Evolutionary conservation across 2,329 filamentous ascomycete species (phyloP), one percentile per base, ranked within the genome.

Genomic region (Botrytis fragariae): DNA sequence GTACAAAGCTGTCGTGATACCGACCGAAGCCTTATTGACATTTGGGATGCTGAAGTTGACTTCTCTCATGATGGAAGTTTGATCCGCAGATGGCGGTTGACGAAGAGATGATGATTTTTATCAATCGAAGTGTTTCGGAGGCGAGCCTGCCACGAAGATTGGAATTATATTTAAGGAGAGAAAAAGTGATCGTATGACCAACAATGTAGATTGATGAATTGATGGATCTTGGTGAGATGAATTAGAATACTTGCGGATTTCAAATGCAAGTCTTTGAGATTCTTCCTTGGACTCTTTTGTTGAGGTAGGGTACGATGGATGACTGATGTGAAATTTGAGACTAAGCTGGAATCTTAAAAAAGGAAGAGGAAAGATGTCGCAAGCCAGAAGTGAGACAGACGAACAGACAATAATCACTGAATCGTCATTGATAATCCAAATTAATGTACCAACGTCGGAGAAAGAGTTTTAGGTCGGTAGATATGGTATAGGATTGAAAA

Each of bases 1-100:
- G 84, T 99, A 99, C 76, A 99, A 89, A 82, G 96, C 97, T 73
- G 96, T 98, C 78, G 96, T 99, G 85, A 99, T 99, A 84, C 95
- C 95, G 81, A 97, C 95, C 74, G 95, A 97, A 81, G 96, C 96
- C 92, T 98, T 98, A 85, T 98, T 98, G 89, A 97, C 94, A 88
- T 96, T 98, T 72, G 96, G 95, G 83, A 98, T 98, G 86, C 95
- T 98, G 85, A 98, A 98, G 85, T 98, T 98, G 86, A 97, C 95
- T 89, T 99, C 96, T 86, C 96, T 93, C 96, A 99, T 99, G 84
- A 83, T 95, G 89, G 69, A 29, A 68, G 48, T 25, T 67, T 54
- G 48, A 57, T 68, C 63, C 63, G 71, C 71, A 68, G 71, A 72
- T 54, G 62, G 54, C 35, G 48, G 48, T 59, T 54, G 62, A 69